phyloP scores from a whole-genome alignment of 352 stramenopile species.

The Globisporangium orthogonon region DNA sequence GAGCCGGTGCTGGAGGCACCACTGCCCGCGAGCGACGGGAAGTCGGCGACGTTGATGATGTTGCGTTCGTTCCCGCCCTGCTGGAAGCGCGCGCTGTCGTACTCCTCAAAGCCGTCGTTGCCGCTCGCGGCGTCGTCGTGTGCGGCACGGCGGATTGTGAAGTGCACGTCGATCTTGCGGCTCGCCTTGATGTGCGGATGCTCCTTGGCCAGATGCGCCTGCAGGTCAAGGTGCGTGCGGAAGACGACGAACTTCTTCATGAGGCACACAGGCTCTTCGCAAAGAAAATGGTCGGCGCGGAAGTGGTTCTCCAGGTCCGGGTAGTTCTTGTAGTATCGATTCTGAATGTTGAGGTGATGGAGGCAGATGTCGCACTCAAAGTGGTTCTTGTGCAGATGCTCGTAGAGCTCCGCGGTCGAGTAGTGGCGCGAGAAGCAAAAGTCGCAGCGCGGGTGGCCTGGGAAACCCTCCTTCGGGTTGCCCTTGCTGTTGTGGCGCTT shows the following conservation, averaged over 20 bases:
- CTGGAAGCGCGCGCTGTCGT: conserved; percentile 28
- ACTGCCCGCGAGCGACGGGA: conserved; percentile 59
- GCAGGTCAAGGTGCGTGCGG: conserved; percentile 79
- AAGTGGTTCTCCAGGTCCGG: conserved; percentile 89
- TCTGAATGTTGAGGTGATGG: conserved; percentile 66
- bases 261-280: conserved; percentile 78
- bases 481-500: conserved; percentile 75
- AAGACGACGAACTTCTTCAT: conserved; percentile 89
- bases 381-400: conserved; percentile 89
- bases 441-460: conserved; percentile 82
- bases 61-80: conserved; percentile 18
- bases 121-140: conserved; percentile 19
- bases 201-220: conserved; percentile 72
- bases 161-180: conserved; percentile 85
- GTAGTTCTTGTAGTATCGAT: conserved; percentile 92
- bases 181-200: conserved; percentile 84
- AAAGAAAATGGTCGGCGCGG: conserved; percentile 84
- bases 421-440: conserved; percentile 88
- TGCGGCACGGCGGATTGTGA: conserved; percentile 60
- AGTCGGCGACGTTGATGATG: conserved; percentile 84
- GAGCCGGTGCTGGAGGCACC: conserved; percentile 16
- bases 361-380: conserved; percentile 91
- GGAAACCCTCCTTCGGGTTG: conserved; percentile 66
- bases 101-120: conserved; percentile 40
- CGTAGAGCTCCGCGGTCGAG: conserved; percentile 82